Conservation (phyloP, 345 rosid genomes). For the Ricinus communis region DNA sequence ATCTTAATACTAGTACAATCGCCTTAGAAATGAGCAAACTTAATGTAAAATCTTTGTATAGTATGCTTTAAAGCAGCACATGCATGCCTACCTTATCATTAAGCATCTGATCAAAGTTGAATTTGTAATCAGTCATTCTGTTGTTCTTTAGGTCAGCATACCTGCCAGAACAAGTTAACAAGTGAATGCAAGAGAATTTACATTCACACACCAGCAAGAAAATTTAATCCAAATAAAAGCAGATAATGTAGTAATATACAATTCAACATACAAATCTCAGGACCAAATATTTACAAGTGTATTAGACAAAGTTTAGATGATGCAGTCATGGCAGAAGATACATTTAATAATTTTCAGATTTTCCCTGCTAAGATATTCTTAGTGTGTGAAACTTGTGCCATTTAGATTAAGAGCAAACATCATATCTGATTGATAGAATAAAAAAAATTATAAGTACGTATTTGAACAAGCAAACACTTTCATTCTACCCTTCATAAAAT, state of each 20-base stretch:
- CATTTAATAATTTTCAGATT: too few species aligned
- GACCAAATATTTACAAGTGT: neutral
- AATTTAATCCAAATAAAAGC: neutral
- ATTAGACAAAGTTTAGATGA: neutral
- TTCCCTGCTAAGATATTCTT: too few species aligned
- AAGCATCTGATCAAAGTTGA: slow-evolving; percentile 84
- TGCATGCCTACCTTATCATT: slow-evolving; percentile 62
- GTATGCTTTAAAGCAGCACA: too few species aligned
- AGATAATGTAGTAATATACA: neutral
- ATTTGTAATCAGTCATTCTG: slow-evolving; percentile 67
- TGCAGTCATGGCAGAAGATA: neutral
- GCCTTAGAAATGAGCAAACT: too few species aligned
- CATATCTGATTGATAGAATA: too few species aligned
- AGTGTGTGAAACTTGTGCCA: too few species aligned
- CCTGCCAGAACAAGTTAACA: slow-evolving; percentile 39
- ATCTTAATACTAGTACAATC: too few species aligned
- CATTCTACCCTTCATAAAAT: too few species aligned
- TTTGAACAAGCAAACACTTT: too few species aligned
- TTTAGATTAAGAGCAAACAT: too few species aligned
- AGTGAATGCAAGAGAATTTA: neutral
- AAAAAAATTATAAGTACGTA: too few species aligned
- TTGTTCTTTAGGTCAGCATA: slow-evolving; percentile 91
- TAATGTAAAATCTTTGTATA: too few species aligned
- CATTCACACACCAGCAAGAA: neutral
- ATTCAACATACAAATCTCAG: neutral